A percentile compares a stretch with the other conserved stretches of the same genome.
phyloP scores from a whole-genome alignment of 2,329 filamentous ascomycete species.

The Apiospora aurea region DNA sequence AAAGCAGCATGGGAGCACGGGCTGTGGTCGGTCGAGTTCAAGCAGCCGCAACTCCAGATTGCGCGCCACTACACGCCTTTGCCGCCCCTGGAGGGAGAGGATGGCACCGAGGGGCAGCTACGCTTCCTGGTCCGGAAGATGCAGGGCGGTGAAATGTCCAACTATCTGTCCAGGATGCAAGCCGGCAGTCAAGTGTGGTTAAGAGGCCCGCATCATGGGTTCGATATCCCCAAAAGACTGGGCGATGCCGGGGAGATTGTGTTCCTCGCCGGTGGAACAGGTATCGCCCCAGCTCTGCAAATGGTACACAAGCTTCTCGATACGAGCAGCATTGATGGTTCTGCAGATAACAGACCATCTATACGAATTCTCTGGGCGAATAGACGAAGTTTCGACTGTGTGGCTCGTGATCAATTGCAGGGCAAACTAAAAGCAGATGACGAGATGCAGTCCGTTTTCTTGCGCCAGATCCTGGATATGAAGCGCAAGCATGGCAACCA shows the following conservation, averaged over 20 bases:
- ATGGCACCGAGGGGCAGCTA: slow-evolving; percentile 53
- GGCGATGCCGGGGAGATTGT: slow-evolving; percentile 63
- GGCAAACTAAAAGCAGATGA: slow-evolving; percentile 19
- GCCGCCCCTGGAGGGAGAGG: slow-evolving; percentile 56
- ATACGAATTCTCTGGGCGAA: slow-evolving; percentile 88
- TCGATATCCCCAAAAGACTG: slow-evolving; percentile 51
- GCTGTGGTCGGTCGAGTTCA: slow-evolving; percentile 89
- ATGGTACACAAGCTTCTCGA: slow-evolving; percentile 69
- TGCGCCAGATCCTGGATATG: slow-evolving; percentile 65
- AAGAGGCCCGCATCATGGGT: slow-evolving; percentile 80
- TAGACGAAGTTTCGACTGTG: slow-evolving; percentile 69
- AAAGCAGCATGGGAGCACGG: slow-evolving; percentile 64
- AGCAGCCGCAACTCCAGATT: slow-evolving; percentile 94
- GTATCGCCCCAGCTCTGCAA: slow-evolving; percentile 89
- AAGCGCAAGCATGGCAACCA: slow-evolving; percentile 62
- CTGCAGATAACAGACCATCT: slow-evolving; percentile 41
- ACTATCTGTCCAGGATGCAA: slow-evolving; percentile 73
- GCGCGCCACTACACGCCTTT: slow-evolving; percentile 90
- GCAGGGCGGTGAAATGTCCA: slow-evolving; percentile 82
- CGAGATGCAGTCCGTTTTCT: slow-evolving; percentile 33
- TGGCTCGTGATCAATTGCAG: slow-evolving; percentile 63
- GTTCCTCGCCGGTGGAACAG: slow-evolving; percentile 91
- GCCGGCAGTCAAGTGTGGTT: slow-evolving; percentile 73
- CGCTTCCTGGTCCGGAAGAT: slow-evolving; percentile 82
- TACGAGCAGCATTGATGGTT: slow-evolving; percentile 33